These are phyloP conservation scores for Plantago elongata DNA, from an alignment of 257 asterid genomes.

Conservation along the genomic window DNA sequence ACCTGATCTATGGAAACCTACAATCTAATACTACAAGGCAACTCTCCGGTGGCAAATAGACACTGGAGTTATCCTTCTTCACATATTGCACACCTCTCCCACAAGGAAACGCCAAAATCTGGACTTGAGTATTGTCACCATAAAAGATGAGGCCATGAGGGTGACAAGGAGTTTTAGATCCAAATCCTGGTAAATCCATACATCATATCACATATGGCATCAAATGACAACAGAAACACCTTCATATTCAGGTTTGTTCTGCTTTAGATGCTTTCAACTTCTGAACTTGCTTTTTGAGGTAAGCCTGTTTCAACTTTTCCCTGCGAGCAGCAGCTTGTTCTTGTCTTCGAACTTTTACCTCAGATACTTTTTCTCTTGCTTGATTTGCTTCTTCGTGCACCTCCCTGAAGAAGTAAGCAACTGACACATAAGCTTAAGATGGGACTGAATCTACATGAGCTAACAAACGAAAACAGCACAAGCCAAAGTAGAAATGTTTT, in stretches of 20 bases:
- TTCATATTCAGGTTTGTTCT: conserved; percentile 40
- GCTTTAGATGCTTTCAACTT: conserved; percentile 74
- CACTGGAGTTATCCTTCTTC: not conserved
- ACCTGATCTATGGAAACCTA: too few relatives aligned
- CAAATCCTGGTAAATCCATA: not conserved
- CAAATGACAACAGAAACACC: conserved; percentile 19
- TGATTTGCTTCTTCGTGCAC: conserved; percentile 89
- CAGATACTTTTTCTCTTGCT: conserved; percentile 87
- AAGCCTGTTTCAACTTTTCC: conserved; percentile 88
- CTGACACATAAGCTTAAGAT: not conserved
- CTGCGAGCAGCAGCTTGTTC: conserved; percentile 78
- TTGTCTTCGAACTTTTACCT: conserved; percentile 74
- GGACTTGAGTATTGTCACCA: too few relatives aligned
- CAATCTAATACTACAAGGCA: not conserved
- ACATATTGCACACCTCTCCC: not conserved
- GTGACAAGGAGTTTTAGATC: too few relatives aligned
- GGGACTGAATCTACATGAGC: not conserved
- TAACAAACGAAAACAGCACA: not conserved
- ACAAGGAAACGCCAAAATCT: too few relatives aligned
- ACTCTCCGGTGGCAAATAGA: not conserved
- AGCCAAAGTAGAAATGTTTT: conserved; percentile 13
- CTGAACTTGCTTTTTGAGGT: conserved; percentile 79
- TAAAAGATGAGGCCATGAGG: too few relatives aligned
- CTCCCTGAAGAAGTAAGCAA: conserved; percentile 56
- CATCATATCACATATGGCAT: conserved; percentile 2